Evolutionary conservation across 192 early-diverging fungal species (phyloP).

Genomic region (Podochytrium sp.): DNA sequence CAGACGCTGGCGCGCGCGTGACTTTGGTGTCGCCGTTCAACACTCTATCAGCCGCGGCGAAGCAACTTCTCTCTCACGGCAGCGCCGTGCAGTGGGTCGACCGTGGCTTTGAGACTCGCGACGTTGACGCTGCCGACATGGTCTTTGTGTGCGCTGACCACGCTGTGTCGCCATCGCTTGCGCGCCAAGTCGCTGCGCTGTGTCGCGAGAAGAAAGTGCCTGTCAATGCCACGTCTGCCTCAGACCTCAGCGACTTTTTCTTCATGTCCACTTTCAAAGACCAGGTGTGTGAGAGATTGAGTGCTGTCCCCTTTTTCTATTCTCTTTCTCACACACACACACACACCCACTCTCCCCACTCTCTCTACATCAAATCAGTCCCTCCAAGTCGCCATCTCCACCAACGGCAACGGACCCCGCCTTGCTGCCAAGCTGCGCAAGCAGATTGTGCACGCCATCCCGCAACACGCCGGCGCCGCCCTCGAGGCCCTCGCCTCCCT

Average conservation of each 20-base stretch:
- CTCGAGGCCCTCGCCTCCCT: conserved; percentile 70
- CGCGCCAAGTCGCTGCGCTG: conserved; percentile 54
- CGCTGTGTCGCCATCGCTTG: conserved; percentile 2
- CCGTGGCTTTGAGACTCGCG: conserved; percentile 23
- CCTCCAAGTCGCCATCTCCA: conserved; percentile 87
- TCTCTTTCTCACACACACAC: no score
- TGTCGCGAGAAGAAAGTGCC: conserved; percentile 71
- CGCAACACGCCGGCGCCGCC: conserved; percentile 68
- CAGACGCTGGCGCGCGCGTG: conserved; percentile 83
- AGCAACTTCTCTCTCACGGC: conserved; percentile 17
- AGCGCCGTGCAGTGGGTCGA: conserved; percentile 40
- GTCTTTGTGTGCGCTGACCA: conserved; percentile 72
- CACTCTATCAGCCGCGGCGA: conserved; percentile 58
- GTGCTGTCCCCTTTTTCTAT: background rate
- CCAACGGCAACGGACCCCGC: conserved; percentile 83
- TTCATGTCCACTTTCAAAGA: conserved; percentile 75
- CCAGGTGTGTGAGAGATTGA: conserved; percentile 1
- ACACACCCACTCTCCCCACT: background rate
- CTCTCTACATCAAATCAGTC: conserved; percentile 48
- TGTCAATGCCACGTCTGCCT: conserved; percentile 81
- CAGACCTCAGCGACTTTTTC: conserved; percentile 84
- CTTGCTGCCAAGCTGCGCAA: conserved; percentile 78
- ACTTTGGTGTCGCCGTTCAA: conserved; percentile 71
- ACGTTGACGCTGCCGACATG: conserved; percentile 41
- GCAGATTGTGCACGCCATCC: conserved; percentile 66